Evolutionary conservation across 1,284 basidiomycete genomes (phyloP).

Genomic region (Anthracocystis panici-leucophaei): DNA sequence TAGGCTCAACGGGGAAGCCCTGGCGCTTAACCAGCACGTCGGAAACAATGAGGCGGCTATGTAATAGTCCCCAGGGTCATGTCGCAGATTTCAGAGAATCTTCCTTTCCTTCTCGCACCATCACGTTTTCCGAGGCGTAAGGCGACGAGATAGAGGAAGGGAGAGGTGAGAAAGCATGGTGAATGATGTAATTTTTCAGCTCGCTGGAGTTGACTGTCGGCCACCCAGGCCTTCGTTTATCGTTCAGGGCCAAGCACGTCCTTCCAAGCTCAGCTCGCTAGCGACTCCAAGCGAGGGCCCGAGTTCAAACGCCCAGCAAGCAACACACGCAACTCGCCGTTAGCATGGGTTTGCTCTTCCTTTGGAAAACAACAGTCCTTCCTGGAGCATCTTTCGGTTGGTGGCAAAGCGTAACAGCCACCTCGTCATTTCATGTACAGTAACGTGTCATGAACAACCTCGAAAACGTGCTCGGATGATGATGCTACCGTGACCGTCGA

Average conservation of each 20-base stretch:
- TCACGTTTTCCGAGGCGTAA: background rate
- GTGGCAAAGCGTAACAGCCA: background rate
- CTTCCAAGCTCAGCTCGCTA: constrained; percentile 5
- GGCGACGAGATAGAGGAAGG: background rate
- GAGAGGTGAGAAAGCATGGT: background rate
- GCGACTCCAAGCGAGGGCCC: background rate
- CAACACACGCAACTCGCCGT: background rate
- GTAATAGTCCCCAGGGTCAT: background rate
- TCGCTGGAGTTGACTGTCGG: background rate
- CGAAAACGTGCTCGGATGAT: background rate
- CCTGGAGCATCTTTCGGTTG: constrained; percentile 5
- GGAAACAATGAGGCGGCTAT: too few species aligned
- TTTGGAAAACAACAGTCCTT: constrained; percentile 1
- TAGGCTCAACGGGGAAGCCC: too few species aligned
- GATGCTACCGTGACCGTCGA: background rate
- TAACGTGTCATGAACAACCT: background rate
- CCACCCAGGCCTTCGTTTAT: background rate
- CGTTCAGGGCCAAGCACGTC: background rate
- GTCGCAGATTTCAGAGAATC: constrained; percentile 3
- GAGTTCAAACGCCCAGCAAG: constrained; percentile 3
- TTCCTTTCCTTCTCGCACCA: background rate
- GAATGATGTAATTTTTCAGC: constrained; percentile 11
- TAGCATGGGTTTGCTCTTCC: background rate
- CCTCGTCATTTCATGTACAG: background rate
- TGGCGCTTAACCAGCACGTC: too few species aligned